Conservation (phyloP, 129 eudicot genomes). For the Saposhnikovia divaricata region DNA sequence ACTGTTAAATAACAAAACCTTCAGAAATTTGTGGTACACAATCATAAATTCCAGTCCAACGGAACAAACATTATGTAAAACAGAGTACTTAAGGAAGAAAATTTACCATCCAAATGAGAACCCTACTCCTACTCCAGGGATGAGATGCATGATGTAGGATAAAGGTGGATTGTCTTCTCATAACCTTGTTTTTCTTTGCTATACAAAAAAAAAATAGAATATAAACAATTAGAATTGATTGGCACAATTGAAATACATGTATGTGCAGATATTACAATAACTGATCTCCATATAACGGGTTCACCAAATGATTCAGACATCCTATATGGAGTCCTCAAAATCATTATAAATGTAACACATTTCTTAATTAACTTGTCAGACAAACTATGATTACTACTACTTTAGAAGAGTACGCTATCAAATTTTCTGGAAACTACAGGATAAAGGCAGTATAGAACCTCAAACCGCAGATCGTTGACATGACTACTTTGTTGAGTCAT, state of each 20-base stretch:
- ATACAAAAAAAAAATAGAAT: conserved; percentile 4
- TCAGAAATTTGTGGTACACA: too few relatives aligned
- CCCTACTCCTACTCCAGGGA: conserved; percentile 89
- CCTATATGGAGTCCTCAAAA: not conserved
- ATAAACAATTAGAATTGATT: not conserved
- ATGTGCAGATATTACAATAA: not conserved
- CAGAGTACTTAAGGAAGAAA: not conserved
- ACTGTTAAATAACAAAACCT: too few relatives aligned
- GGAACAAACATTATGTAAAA: not conserved
- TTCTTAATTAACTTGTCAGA: not conserved
- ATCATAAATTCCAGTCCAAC: too few relatives aligned
- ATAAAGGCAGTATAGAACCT: not conserved
- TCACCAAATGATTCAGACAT: not conserved
- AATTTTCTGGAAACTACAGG: not conserved
- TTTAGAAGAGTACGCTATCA: too few relatives aligned
- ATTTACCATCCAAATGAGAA: conserved; percentile 93
- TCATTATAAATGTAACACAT: not conserved
- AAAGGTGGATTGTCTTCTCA: conserved; percentile 90
- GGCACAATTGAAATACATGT: not conserved
- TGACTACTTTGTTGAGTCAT: not conserved
- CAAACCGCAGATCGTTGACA: not conserved
- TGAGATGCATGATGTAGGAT: conserved; percentile 90
- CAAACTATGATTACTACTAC: not conserved
- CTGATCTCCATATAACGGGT: not conserved
- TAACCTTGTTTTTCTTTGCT: conserved; percentile 64